Percentiles rank a stretch among this genome's conserved stretches.
These are phyloP conservation scores for Penicillium psychrofluorescens DNA, from an alignment of 495 filamentous ascomycete species.

Conservation along the genomic window DNA sequence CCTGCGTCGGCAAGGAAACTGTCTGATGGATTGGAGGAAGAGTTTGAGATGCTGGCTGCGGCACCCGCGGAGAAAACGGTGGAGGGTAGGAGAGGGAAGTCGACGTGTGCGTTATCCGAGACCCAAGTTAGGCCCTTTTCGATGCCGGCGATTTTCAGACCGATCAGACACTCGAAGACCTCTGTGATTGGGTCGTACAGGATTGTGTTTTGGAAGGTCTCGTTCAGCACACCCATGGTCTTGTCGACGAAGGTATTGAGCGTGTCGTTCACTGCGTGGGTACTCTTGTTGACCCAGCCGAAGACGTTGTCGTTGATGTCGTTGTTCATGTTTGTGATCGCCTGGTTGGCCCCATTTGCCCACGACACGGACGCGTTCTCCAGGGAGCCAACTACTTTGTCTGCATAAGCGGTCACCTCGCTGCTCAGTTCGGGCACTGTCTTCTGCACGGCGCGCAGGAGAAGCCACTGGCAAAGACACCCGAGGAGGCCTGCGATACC, in stretches of 20 bases:
- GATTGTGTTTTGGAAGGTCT: conserved; percentile 72
- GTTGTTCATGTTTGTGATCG: conserved; percentile 56
- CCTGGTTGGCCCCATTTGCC: conserved; percentile 68
- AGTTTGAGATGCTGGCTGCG: conserved; percentile 47
- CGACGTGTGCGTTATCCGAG: conserved; percentile 72
- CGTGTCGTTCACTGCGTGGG: conserved; percentile 73
- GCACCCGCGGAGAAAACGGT: conserved; percentile 83
- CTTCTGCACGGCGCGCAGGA: conserved; percentile 65
- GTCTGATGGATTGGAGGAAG: conserved; percentile 38
- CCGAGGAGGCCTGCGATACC: conserved; percentile 78
- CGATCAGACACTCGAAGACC: conserved; percentile 68
- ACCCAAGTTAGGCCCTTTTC: conserved; percentile 87
- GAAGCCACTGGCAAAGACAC: conserved; percentile 76
- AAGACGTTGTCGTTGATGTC: conserved; percentile 80
- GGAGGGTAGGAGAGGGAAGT: conserved; percentile 69
- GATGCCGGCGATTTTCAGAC: conserved; percentile 66
- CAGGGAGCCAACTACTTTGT: conserved; percentile 65
- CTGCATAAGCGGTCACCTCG: conserved; percentile 76
- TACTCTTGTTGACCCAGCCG: conserved; percentile 81
- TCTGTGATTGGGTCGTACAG: conserved; percentile 66
- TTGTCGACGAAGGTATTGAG: conserved; percentile 73
- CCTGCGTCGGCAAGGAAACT: conserved; percentile 71
- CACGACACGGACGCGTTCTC: conserved; percentile 68
- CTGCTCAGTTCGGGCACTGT: conserved; percentile 67
- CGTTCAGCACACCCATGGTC: conserved; percentile 62